A percentile compares a stretch with the other conserved stretches of the same genome.
Evolutionary conservation across 257 asterid genomes (phyloP).

Genomic region (Gardenia jasminoides): DNA sequence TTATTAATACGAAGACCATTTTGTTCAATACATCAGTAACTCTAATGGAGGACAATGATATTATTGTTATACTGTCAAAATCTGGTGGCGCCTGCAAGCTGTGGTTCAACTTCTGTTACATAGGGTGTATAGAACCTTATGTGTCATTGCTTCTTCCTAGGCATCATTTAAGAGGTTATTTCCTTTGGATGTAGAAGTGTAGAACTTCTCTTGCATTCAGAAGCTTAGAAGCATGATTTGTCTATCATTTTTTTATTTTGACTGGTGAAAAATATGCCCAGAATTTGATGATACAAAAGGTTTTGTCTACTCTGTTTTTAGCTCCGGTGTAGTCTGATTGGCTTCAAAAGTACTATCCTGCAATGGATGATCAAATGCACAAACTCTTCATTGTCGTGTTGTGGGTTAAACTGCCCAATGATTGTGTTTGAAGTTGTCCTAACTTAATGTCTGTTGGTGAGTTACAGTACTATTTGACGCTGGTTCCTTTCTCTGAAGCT

Average conservation of each 20-base stretch:
- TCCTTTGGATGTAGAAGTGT: too few species aligned
- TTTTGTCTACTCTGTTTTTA: neutral
- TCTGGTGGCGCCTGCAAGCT: too few species aligned
- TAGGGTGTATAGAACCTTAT: too few species aligned
- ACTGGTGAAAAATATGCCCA: neutral
- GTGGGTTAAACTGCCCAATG: neutral
- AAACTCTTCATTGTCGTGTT: neutral
- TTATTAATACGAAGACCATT: too few species aligned
- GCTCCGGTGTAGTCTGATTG: neutral
- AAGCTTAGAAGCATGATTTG: too few species aligned
- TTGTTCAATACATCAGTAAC: too few species aligned
- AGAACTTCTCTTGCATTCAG: too few species aligned
- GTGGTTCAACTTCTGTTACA: too few species aligned
- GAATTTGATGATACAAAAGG: neutral
- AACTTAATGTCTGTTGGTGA: neutral
- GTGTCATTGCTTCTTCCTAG: too few species aligned
- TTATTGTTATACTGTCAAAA: too few species aligned
- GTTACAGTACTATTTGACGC: neutral
- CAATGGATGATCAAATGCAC: neutral
- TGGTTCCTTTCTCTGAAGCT: neutral
- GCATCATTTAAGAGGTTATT: too few species aligned
- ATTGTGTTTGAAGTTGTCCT: neutral
- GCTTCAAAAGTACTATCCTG: neutral
- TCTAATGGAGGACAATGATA: too few species aligned
- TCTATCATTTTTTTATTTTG: neutral